phyloP scores from a whole-genome alignment of 768 basidiomycete species.

The Coprinopsis sp. region DNA sequence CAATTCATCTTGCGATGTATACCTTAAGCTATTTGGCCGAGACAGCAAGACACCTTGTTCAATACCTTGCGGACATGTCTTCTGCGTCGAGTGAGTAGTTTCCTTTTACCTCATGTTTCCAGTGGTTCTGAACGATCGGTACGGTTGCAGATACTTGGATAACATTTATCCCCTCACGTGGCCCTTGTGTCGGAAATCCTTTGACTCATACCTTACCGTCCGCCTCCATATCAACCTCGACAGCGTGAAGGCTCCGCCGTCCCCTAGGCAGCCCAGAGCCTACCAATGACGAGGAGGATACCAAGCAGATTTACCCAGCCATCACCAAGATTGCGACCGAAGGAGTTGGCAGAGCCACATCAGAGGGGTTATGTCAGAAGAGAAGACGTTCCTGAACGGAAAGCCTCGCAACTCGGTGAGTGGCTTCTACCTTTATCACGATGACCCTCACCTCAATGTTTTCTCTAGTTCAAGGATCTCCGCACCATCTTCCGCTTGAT shows the following conservation, averaged over 20 bases:
- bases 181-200: conserved; percentile 59
- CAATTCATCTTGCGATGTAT: conserved; percentile 71
- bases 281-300: conserved; percentile 36
- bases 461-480: conserved; percentile 48
- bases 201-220: conserved; percentile 41
- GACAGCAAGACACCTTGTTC: conserved; percentile 55
- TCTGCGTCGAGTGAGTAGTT: conserved; percentile 45
- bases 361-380: conserved; percentile 47
- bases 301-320: conserved; percentile 48
- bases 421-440: conserved; percentile 10
- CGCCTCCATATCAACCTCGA: conserved; percentile 61
- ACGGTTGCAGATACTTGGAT: conserved; percentile 47
- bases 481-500: conserved; percentile 46
- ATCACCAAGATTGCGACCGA: conserved; percentile 51
- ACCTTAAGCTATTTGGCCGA: conserved; percentile 57
- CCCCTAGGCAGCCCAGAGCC: conserved; percentile 11
- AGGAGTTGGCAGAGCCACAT: conserved; percentile 50
- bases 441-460: conserved; percentile 6
- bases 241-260: conserved; percentile 15
- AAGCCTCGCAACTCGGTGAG: conserved; percentile 45
- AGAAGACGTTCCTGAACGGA: conserved; percentile 40
- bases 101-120: conserved; percentile 1
- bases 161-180: conserved; percentile 46
- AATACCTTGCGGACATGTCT: conserved; percentile 69
- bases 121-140: conserved; percentile 8